Conservation (phyloP, 208 protist species). For the Leishmania mexicana region DNA sequence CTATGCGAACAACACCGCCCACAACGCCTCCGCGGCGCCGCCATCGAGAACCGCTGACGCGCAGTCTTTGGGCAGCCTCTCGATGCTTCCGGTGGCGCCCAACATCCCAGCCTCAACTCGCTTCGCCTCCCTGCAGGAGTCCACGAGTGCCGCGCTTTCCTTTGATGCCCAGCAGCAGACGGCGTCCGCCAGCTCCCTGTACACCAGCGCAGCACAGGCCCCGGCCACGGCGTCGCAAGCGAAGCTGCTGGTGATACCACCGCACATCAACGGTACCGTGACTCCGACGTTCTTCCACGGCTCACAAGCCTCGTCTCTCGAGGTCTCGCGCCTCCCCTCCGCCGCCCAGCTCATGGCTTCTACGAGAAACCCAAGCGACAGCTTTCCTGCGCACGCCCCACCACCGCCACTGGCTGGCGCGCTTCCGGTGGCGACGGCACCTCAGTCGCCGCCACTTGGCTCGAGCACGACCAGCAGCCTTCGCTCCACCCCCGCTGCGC, state of each 20-base stretch:
- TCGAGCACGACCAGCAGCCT: slow-evolving; percentile 32
- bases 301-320: slow-evolving; percentile 21
- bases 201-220: slow-evolving; percentile 30
- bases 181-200: slow-evolving; percentile 26
- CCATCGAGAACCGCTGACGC: neutral
- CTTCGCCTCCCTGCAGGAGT: slow-evolving; percentile 24
- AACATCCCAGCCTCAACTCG: neutral
- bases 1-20: slow-evolving; percentile 33
- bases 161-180: slow-evolving; percentile 11
- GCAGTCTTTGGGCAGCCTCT: slow-evolving; percentile 1
- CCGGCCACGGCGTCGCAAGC: slow-evolving; percentile 19
- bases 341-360: slow-evolving; percentile 24
- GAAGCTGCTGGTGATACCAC: slow-evolving; percentile 38
- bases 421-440: slow-evolving; percentile 34
- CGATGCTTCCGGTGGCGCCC: slow-evolving; percentile 24
- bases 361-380: neutral
- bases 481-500: slow-evolving; percentile 35
- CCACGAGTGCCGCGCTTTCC: slow-evolving; percentile 12
- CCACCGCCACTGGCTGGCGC: slow-evolving; percentile 7
- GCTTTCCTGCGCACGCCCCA: slow-evolving; percentile 13
- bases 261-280: slow-evolving; percentile 35
- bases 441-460: slow-evolving; percentile 36
- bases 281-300: slow-evolving; percentile 18
- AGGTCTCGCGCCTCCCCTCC: slow-evolving; percentile 20
- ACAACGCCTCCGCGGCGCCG: slow-evolving; percentile 10